Percentiles rank a stretch among this genome's conserved stretches.
These are phyloP conservation scores for Penicillium fimorum DNA, from an alignment of 495 filamentous ascomycete species.

Conservation along the genomic window DNA sequence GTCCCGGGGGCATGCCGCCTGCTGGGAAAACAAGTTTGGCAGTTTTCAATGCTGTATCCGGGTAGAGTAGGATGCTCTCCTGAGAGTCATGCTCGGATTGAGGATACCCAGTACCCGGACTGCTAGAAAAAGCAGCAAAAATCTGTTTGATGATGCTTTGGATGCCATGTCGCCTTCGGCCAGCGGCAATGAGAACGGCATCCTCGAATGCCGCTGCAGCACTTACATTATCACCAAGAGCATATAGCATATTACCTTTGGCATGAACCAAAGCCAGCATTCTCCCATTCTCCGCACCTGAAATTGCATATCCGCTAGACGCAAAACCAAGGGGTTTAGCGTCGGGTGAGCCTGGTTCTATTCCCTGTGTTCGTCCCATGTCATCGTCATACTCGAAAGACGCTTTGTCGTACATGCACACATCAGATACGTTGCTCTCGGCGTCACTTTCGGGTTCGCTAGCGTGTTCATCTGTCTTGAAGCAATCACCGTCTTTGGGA, in stretches of 20 bases:
- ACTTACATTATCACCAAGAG: slow-evolving; percentile 76
- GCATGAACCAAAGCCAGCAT: slow-evolving; percentile 91
- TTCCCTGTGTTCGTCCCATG: slow-evolving; percentile 24
- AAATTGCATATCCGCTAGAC: slow-evolving; percentile 81
- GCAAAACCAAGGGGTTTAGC: slow-evolving; percentile 58
- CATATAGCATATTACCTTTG: slow-evolving; percentile 98
- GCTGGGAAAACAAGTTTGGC: slow-evolving; percentile 79
- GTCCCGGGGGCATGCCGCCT: slow-evolving; percentile 78
- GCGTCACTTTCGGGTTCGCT: slow-evolving; percentile 57
- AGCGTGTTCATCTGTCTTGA: slow-evolving; percentile 51
- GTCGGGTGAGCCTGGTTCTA: slow-evolving; percentile 31
- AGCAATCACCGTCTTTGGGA: slow-evolving; percentile 45
- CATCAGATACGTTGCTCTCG: slow-evolving; percentile 49
- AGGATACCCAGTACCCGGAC: slow-evolving; percentile 29
- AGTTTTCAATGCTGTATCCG: slow-evolving; percentile 80
- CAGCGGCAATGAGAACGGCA: slow-evolving; percentile 84
- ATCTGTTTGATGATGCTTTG: slow-evolving; percentile 79
- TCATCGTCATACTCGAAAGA: slow-evolving; percentile 60
- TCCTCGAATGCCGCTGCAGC: slow-evolving; percentile 94
- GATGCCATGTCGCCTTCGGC: slow-evolving; percentile 68
- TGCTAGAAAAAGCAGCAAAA: slow-evolving; percentile 64
- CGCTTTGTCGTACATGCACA: slow-evolving; percentile 53
- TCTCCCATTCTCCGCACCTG: slow-evolving; percentile 87
- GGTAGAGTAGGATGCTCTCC: slow-evolving; percentile 74
- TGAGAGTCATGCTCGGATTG: slow-evolving; percentile 31